Conservation (phyloP, 305 asterid species). For the Solanum aculeatissimum region DNA sequence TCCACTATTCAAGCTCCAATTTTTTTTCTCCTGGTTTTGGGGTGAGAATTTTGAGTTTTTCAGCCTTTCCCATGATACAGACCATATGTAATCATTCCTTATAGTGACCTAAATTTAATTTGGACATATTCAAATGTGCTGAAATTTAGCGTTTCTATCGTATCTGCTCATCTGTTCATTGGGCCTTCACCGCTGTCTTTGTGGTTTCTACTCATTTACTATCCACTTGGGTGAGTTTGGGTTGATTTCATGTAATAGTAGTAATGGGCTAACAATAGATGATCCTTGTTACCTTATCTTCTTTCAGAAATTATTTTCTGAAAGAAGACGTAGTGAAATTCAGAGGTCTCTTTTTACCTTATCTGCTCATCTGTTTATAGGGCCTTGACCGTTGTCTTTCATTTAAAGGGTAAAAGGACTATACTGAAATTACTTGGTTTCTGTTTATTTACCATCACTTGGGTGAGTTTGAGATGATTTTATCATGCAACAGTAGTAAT, state of each 20-base stretch:
- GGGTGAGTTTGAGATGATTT: background rate
- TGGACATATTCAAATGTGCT: background rate
- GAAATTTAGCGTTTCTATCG: background rate
- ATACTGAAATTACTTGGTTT: background rate
- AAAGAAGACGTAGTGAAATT: background rate
- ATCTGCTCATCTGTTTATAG: background rate
- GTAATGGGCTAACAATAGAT: background rate
- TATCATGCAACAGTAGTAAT: background rate
- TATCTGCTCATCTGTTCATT: background rate
- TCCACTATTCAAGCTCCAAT: background rate
- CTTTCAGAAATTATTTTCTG: background rate
- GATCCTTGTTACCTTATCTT: background rate
- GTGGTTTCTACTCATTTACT: background rate
- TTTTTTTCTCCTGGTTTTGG: background rate
- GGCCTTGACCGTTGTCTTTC: background rate
- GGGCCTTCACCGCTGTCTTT: background rate
- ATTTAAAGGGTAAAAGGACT: background rate
- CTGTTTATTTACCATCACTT: background rate
- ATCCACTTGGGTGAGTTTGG: background rate
- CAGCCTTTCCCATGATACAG: background rate
- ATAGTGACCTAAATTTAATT: background rate
- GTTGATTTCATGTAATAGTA: background rate
- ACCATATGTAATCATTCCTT: background rate
- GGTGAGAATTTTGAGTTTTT: background rate
- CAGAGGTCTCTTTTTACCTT: background rate